Conservation (phyloP, 2,329 filamentous ascomycete species). For the Scedosporium dehoogii region DNA sequence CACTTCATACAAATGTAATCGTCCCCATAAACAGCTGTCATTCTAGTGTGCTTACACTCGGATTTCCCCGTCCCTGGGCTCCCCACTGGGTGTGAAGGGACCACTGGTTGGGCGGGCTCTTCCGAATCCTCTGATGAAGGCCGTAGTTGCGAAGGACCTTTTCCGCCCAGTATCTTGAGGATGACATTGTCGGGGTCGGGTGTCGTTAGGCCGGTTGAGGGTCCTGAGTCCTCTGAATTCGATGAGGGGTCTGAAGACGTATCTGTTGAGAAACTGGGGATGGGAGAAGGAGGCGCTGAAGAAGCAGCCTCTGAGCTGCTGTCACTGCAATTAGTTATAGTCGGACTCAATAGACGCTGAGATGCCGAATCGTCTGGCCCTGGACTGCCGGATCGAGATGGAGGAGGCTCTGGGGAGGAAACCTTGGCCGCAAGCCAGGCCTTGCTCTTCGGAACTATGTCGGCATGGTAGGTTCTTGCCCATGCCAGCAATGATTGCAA, state of each 20-base stretch:
- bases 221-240: background rate
- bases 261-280: background rate
- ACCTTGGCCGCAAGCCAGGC: background rate
- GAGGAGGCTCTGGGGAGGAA: background rate
- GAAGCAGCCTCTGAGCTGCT: background rate
- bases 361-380: conserved; percentile 1
- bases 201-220: conserved; percentile 2
- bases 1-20: background rate
- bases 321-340: background rate
- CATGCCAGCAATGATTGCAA: conserved; percentile 1
- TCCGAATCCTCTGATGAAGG: no score
- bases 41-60: background rate
- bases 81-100: background rate
- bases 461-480: background rate
- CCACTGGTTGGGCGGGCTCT: background rate
- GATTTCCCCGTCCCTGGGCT: background rate
- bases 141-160: no score
- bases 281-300: background rate
- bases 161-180: background rate
- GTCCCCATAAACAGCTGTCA: background rate
- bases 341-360: background rate
- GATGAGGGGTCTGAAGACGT: background rate
- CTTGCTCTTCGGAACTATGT: background rate
- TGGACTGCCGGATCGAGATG: background rate
- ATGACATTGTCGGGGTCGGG: background rate